Evolutionary conservation across 163 green algal species (phyloP), one percentile per base, ranked within the genome.

Genomic region (Trebouxiophyceae sp.): DNA sequence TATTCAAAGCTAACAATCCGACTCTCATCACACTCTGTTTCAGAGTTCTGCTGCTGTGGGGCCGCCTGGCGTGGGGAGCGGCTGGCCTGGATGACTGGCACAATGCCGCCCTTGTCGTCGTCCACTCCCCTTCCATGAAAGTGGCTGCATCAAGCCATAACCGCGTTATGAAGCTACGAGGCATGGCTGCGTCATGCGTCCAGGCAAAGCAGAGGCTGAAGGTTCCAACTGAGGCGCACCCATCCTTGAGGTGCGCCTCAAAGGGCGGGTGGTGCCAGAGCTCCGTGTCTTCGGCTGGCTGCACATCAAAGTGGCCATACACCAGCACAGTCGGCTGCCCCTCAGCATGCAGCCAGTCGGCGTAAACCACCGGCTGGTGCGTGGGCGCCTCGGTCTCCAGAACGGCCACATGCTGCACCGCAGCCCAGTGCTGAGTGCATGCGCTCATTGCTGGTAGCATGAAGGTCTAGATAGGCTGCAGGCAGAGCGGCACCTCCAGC

Each of bases 71-170:
- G n/a, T n/a, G n/a, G n/a, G n/a, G n/a, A n/a, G n/a, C n/a, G n/a
- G n/a, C 60, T 20, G 16, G 58, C 71, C 60, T 77, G 74, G 26
- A 84, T 66, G 20, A 74, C 47, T 23, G 55, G 60, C 30, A 77
- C 33, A n/a, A 82, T 8, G 22, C 72, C 69, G 8, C 80, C 77
- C 64, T 87, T 87, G 64, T 87, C 74, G 57, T 86, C 80, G 19
- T 46, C 27, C 2, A 54, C 67, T 5, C 80, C 80, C 0, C 80
- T 65, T 1, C 70, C 80, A 6, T 54, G 63, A 29, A 86, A 68
- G n/a, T 54, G 55, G 3, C 74, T 77, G 16, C n/a, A 54, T n/a
- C n/a, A n/a, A n/a, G n/a, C n/a, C n/a, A n/a, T n/a, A n/a, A n/a
- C n/a, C n/a, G n/a, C n/a, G n/a, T n/a, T n/a, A n/a, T n/a, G n/a